A percentile compares a stretch with the other conserved stretches of the same genome.
Evolutionary conservation across 495 filamentous ascomycete species (phyloP).

Genomic region (Penicillium turbatum): DNA sequence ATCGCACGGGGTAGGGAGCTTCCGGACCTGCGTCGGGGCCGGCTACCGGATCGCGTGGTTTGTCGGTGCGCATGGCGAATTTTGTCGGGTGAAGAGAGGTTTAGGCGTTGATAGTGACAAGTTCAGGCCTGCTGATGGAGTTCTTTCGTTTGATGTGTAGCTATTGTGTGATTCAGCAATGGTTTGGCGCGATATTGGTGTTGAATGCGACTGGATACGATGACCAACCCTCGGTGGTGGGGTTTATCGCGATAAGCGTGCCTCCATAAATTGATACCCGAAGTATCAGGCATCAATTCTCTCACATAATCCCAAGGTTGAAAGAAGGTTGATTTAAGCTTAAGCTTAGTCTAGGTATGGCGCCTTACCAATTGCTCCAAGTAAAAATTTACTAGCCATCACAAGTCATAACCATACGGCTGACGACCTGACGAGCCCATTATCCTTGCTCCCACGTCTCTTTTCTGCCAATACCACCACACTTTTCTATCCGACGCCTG

Average conservation of each 20-base stretch:
- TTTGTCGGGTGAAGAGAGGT: not conserved
- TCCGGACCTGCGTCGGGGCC: slow-evolving; percentile 68
- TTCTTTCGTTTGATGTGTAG: not conserved
- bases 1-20: slow-evolving; percentile 72
- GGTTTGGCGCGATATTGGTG: not conserved
- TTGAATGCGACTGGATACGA: not conserved
- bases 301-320: not conserved
- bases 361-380: no score
- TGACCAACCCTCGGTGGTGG: not conserved
- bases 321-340: slow-evolving; percentile 1
- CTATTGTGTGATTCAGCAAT: slow-evolving; percentile 2
- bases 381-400: no score
- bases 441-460: no score
- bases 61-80: slow-evolving; percentile 36
- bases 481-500: no score
- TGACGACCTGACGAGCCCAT: no score
- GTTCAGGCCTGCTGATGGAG: not conserved
- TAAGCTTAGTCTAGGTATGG: not conserved
- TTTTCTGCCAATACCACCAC: no score
- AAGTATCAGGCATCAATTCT: not conserved
- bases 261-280: not conserved
- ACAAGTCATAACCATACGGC: no score
- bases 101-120: not conserved
- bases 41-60: slow-evolving; percentile 56
- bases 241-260: slow-evolving; percentile 8